These are phyloP conservation scores for Pseudozyma flocculosa DNA, from an alignment of 1,284 basidiomycete species.

Conservation along the genomic window DNA sequence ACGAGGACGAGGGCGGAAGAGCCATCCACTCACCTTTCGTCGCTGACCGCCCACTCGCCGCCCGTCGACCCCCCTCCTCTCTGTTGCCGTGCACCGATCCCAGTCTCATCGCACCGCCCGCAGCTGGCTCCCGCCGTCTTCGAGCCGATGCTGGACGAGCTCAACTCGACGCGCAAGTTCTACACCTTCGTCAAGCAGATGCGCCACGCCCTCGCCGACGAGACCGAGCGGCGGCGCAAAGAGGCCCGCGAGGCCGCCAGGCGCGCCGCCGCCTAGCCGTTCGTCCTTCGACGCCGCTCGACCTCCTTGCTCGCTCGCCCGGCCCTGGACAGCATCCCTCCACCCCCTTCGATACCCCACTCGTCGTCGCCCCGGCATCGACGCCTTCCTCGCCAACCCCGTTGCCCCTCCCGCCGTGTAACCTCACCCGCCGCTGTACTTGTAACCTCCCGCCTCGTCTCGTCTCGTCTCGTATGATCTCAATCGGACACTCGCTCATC, in stretches of 20 bases:
- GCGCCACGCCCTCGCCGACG: conserved; percentile 21
- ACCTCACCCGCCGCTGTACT: no score
- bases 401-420: no score
- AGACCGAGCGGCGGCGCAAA: conserved; percentile 30
- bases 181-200: conserved; percentile 42
- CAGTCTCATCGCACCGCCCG: conserved; percentile 14
- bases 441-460: no score
- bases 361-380: no score
- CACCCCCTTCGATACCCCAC: no score
- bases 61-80: not conserved
- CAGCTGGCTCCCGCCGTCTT: conserved; percentile 16
- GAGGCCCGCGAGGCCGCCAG: conserved; percentile 26
- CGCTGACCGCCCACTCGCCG: not conserved
- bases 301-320: no score
- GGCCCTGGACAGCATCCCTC: no score
- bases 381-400: no score
- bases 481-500: no score
- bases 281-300: no score
- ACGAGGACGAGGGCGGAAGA: not conserved
- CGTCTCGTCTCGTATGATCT: no score
- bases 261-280: conserved; percentile 11
- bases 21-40: not conserved
- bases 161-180: conserved; percentile 41
- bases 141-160: conserved; percentile 28
- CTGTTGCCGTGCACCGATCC: not conserved